A percentile compares a stretch with the other conserved stretches of the same genome.
Evolutionary conservation across 2,329 filamentous ascomycete genomes (phyloP).

Genomic region (Grosmannia huntii): DNA sequence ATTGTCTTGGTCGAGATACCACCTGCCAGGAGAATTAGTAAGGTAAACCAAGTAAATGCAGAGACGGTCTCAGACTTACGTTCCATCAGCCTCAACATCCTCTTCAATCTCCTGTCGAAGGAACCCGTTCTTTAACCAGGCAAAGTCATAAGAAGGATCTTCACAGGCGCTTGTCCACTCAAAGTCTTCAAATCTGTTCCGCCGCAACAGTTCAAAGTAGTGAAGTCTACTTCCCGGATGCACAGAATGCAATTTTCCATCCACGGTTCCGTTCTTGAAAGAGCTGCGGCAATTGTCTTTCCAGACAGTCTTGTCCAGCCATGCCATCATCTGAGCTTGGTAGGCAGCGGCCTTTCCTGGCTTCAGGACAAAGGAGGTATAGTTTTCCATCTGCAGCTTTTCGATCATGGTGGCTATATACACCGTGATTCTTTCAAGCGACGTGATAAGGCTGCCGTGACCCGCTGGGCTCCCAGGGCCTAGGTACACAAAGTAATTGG

Average conservation of each 20-base stretch:
- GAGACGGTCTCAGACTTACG: neutral
- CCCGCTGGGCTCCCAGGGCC: neutral
- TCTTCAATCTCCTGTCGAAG: neutral
- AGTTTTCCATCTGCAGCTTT: neutral
- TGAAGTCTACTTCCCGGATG: neutral
- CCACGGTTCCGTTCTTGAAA: neutral
- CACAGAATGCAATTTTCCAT: neutral
- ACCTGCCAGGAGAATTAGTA: neutral
- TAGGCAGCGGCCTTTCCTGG: neutral
- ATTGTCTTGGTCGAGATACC: neutral
- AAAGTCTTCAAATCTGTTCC: neutral
- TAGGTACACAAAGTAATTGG: neutral
- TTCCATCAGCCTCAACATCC: neutral
- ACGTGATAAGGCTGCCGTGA: neutral
- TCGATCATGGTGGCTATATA: neutral
- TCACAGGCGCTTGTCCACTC: neutral
- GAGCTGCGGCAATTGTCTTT: neutral
- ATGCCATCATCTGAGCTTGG: neutral
- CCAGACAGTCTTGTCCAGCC: neutral
- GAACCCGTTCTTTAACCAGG: neutral
- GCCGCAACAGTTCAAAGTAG: neutral
- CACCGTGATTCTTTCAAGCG: neutral
- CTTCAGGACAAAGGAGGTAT: neutral
- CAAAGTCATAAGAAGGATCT: neutral
- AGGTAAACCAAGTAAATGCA: neutral